A percentile compares a stretch with the other conserved stretches of the same genome.
phyloP scores from a whole-genome alignment of 306 rosid species.

The Sophora flavescens region DNA sequence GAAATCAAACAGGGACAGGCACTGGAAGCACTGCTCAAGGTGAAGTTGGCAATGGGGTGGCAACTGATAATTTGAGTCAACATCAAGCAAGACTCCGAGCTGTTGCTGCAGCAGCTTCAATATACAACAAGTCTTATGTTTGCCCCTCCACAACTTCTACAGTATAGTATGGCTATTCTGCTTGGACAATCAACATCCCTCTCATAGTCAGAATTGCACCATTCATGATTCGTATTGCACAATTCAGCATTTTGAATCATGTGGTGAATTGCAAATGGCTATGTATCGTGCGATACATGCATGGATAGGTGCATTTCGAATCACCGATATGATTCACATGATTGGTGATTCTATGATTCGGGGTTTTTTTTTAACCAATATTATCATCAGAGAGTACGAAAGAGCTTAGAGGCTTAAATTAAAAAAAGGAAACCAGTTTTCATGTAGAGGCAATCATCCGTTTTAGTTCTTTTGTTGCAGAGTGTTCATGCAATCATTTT shows the following conservation, averaged over 20 bases:
- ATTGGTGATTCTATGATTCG: too few relatives aligned
- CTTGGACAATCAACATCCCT: conserved; percentile 22
- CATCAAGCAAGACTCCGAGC: conserved; percentile 94
- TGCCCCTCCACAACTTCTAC: conserved; percentile 66
- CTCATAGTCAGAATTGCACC: not conserved
- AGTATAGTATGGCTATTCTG: conserved; percentile 66
- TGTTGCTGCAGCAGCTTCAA: conserved; percentile 89
- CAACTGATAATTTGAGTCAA: conserved; percentile 64
- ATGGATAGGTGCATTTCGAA: not conserved
- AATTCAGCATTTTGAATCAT: not conserved
- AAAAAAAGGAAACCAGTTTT: not conserved
- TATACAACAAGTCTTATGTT: conserved; percentile 88
- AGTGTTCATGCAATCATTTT: not conserved
- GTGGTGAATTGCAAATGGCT: not conserved
- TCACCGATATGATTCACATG: not conserved
- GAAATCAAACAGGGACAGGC: conserved; percentile 59
- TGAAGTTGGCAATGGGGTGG: conserved; percentile 55
- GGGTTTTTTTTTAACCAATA: not conserved
- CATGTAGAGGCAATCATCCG: not conserved
- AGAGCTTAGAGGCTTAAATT: not conserved
- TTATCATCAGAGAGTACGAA: not conserved
- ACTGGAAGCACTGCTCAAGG: conserved; percentile 64
- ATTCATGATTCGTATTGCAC: not conserved
- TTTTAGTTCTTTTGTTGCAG: not conserved
- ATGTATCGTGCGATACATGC: not conserved